A percentile compares a stretch with the other conserved stretches of the same genome.
These are phyloP conservation scores for Eutypa lata DNA, from an alignment of 2,329 filamentous ascomycete genomes.

Conservation along the genomic window DNA sequence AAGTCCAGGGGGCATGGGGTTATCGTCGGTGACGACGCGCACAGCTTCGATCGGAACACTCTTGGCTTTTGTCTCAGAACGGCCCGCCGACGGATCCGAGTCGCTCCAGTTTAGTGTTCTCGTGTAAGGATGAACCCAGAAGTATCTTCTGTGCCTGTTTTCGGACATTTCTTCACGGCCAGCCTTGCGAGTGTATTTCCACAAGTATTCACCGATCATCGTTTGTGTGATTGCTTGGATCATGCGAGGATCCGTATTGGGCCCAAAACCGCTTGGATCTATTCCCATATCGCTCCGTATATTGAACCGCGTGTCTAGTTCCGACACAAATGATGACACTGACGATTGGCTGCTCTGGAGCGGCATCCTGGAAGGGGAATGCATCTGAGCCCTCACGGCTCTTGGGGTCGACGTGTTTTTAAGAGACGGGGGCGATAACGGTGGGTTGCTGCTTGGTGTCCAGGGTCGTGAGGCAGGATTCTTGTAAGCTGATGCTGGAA, in stretches of 20 bases:
- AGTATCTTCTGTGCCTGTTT: conserved; percentile 90
- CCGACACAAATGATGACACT: conserved; percentile 91
- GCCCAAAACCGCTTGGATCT: conserved; percentile 57
- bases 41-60: conserved; percentile 93
- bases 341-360: conserved; percentile 68
- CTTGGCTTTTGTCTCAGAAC: conserved; percentile 74
- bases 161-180: conserved; percentile 86
- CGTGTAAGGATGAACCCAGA: conserved; percentile 99
- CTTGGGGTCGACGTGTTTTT: conserved; percentile 59
- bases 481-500: conserved; percentile 70
- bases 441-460: conserved; percentile 54
- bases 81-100: conserved; percentile 76
- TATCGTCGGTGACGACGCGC: conserved; percentile 87
- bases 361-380: conserved; percentile 45
- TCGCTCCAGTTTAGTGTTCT: conserved; percentile 96
- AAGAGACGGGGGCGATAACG: conserved; percentile 43
- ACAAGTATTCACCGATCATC: conserved; percentile 98
- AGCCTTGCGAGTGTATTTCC: conserved; percentile 97
- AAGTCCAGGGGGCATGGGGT: conserved; percentile 89
- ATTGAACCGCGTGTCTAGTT: conserved; percentile 89
- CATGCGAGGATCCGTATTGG: conserved; percentile 89
- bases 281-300: conserved; percentile 59
- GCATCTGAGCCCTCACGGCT: conserved; percentile 36
- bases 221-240: conserved; percentile 99
- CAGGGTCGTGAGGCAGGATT: conserved; percentile 50